A percentile compares a stretch with the other conserved stretches of the same genome.
These are phyloP conservation scores for Dioscorea cayenensis DNA, from an alignment of 116 monocot genomes.

Conservation along the genomic window DNA sequence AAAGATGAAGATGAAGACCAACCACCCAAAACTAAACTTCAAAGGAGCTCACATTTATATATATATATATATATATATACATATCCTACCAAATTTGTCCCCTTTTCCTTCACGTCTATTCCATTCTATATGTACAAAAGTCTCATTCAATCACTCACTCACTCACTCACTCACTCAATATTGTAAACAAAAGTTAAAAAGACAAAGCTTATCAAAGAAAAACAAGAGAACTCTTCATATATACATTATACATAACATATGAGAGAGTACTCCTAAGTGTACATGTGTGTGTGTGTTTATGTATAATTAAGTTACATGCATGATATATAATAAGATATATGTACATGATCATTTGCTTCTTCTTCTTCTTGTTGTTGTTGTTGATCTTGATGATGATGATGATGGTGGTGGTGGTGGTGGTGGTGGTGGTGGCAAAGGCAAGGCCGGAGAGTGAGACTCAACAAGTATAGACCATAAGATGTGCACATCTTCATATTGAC, in stretches of 20 bases:
- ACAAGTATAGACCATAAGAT: constrained; percentile 91
- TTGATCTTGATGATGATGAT: no score
- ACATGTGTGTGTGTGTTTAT: neutral
- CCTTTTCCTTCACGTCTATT: neutral
- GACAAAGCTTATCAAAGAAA: no score
- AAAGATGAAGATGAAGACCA: neutral
- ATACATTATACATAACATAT: neutral
- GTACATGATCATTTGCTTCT: neutral
- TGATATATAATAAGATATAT: neutral
- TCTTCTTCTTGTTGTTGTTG: no score
- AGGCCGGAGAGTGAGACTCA: constrained; percentile 52
- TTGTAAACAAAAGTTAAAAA: neutral
- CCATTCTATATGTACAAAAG: neutral
- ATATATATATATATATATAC: neutral
- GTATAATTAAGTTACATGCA: neutral
- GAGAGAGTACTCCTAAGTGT: neutral
- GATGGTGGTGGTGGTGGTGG: no score
- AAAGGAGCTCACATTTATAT: neutral
- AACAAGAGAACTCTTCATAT: neutral
- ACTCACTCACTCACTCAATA: neutral
- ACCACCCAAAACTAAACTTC: neutral
- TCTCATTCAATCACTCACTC: no score
- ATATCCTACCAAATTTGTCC: neutral
- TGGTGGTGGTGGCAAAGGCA: constrained; percentile 21
- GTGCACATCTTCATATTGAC: constrained; percentile 84